Conservation (phyloP, 1,139 yeast species). For the Geotrichum australiense region DNA sequence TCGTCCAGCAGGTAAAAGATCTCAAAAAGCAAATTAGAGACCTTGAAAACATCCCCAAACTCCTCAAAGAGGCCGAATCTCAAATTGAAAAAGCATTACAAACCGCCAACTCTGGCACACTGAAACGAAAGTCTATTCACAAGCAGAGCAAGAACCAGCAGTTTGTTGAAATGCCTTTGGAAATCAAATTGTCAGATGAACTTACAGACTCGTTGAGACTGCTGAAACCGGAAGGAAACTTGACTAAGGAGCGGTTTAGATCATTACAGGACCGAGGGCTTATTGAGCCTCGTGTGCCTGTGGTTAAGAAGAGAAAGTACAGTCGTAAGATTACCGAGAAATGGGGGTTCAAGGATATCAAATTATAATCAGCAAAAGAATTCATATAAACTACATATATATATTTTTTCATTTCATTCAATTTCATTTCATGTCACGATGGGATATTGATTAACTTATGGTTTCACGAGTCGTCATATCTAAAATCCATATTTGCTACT, state of each 20-base stretch:
- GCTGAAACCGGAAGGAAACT: conserved; percentile 85
- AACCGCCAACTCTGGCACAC: conserved; percentile 14
- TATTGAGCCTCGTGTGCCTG: conserved; percentile 76
- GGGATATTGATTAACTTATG: background rate
- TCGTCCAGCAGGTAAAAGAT: conserved; percentile 52
- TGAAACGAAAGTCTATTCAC: conserved; percentile 27
- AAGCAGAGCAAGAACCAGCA: conserved; percentile 43
- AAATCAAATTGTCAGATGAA: conserved; percentile 85
- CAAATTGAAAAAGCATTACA: conserved; percentile 26
- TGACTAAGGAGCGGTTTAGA: conserved; percentile 75
- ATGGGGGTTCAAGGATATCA: conserved; percentile 88
- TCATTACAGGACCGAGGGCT: conserved; percentile 77
- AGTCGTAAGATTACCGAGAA: conserved; percentile 75
- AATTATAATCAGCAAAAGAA: conserved; percentile 32
- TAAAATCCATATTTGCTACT: conserved; percentile 29
- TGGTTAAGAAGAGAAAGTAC: conserved; percentile 55
- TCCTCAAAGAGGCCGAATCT: conserved; percentile 25
- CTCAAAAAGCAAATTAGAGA: conserved; percentile 54
- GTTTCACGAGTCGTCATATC: conserved; percentile 1
- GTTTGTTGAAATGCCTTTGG: conserved; percentile 58
- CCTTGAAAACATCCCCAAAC: conserved; percentile 37
- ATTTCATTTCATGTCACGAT: background rate
- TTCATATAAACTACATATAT: background rate
- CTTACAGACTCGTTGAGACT: conserved; percentile 76
- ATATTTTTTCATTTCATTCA: background rate